Base-by-base conservation (phyloP, 371 early-diverging fungal genomes). In the Batkoa obscura region DNA sequence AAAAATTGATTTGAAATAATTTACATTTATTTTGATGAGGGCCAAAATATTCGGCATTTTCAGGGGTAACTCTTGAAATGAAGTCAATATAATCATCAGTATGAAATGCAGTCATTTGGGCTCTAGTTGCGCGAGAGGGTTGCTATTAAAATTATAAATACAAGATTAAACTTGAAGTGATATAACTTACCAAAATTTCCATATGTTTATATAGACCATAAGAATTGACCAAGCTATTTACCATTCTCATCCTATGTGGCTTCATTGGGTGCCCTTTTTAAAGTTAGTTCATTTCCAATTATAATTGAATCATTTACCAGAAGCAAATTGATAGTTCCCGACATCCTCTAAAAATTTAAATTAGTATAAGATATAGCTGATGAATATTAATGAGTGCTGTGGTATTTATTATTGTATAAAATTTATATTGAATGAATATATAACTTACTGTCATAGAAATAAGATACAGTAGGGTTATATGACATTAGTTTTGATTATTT, bases 51-150 rank as follows among this genome's bases (percentile, higher is more conserved):
- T 90, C 85, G 58, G 85, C 75, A 63, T 88, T 92, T 23, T 97
- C 95, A 0, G 96, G 93, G 1, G 90, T 88, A 0, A 98, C 93
- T 52, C 86, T 80, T 15, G 41, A 23, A 55, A 99, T 72, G 67
- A 98, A 99, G 62, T 97, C 90, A 59, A 99, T 90, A 66, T 99
- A 99, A 62, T 99, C 99, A 66, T 94, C 90, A 12, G 98, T 83
- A 68, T 99, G 99, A 66, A 99, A 99, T 59, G 88, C 87, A 5
- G 94, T 95, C 83, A 99, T 86, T 75, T 99, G 90, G 52, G 77
- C 74, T 50, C 79, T 75, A 32, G 89, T 88, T 41, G 96, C 96
- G n/a, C 90, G 82, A 30, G 68, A 70, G 3, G 94, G 92, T 64
- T 84, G 74, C 84, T 88, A 64, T 34, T 37, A 10, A 35, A 59